These are phyloP conservation scores for Hepatocystis sp. DNA, from an alignment of 169 alveolate genomes.

Conservation along the genomic window DNA sequence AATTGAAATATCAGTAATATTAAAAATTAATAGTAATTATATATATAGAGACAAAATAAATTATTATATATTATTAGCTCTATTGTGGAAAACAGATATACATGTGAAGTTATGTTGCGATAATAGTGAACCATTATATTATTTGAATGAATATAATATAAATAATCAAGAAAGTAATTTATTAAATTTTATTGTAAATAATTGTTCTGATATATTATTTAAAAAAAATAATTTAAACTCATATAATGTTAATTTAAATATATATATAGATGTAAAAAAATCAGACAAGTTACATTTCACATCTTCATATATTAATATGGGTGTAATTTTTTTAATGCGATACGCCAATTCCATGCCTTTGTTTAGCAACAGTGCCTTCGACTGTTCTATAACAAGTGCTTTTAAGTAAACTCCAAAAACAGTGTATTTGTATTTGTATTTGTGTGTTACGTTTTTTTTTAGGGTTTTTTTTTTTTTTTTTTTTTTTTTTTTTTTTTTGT, in stretches of 20 bases:
- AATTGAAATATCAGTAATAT: slow-evolving; percentile 67
- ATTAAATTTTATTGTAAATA: slow-evolving; percentile 9
- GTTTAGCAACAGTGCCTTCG: slow-evolving; percentile 20
- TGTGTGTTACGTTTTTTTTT: too few species aligned
- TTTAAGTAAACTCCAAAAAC: slow-evolving; percentile 29
- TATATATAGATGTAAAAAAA: slow-evolving; percentile 29
- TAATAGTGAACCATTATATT: slow-evolving; percentile 12
- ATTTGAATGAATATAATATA: background rate
- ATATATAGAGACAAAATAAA: slow-evolving; percentile 35
- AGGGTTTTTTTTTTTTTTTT: too few species aligned
- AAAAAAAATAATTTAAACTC: slow-evolving; percentile 31
- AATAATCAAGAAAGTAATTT: slow-evolving; percentile 5
- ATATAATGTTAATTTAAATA: slow-evolving; percentile 30
- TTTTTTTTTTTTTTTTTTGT: too few species aligned
- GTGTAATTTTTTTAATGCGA: slow-evolving; percentile 51
- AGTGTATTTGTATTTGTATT: too few species aligned
- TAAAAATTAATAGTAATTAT: slow-evolving; percentile 48
- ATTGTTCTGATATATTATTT: slow-evolving; percentile 14
- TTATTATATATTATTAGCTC: slow-evolving; percentile 48
- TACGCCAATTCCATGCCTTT: slow-evolving; percentile 77
- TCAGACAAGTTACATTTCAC: slow-evolving; percentile 23
- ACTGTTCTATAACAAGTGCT: slow-evolving; percentile 49
- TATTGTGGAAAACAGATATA: slow-evolving; percentile 71
- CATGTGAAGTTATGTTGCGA: slow-evolving; percentile 22
- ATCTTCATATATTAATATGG: slow-evolving; percentile 9